phyloP scores from a whole-genome alignment of 352 stramenopile genomes.

The Globisporangium yorkense region DNA sequence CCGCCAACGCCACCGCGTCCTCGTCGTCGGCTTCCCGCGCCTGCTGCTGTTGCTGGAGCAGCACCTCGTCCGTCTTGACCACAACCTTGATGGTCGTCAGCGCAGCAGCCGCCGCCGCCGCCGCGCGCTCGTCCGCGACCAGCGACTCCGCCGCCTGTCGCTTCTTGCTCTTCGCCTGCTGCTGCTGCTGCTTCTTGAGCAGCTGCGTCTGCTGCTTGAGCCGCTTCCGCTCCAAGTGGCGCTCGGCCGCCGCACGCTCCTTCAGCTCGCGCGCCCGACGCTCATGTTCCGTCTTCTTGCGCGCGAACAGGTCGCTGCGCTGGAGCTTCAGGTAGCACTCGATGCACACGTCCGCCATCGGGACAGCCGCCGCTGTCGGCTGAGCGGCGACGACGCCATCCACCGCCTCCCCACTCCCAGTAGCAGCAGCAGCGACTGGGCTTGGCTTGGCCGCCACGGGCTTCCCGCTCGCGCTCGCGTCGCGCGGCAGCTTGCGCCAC shows the following conservation, averaged over 20 bases:
- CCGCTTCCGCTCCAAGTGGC: slow-evolving; percentile 34
- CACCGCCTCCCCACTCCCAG: neutral
- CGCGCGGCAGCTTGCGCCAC: slow-evolving; percentile 34
- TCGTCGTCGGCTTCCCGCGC: neutral
- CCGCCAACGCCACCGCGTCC: neutral
- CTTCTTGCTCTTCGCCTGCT: slow-evolving; percentile 37
- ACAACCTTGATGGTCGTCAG: slow-evolving; percentile 7
- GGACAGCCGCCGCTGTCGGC: neutral
- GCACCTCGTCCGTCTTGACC: slow-evolving; percentile 6
- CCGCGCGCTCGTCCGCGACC: neutral
- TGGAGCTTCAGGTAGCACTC: slow-evolving; percentile 69
- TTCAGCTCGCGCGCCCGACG: slow-evolving; percentile 23
- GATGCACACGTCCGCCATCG: slow-evolving; percentile 52
- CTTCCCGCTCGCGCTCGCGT: neutral
- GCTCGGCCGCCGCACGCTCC: slow-evolving; percentile 14
- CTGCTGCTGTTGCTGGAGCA: neutral
- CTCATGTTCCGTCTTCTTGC: slow-evolving; percentile 40
- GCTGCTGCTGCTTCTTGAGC: slow-evolving; percentile 59
- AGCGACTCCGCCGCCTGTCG: slow-evolving; percentile 19
- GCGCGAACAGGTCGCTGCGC: slow-evolving; percentile 53
- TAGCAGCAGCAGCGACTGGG: neutral
- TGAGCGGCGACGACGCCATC: neutral
- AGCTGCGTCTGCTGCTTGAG: slow-evolving; percentile 39
- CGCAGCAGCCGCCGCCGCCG: neutral
- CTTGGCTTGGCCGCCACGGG: too few species aligned